Conservation (phyloP, 371 early-diverging fungal species). For the Basidiobolus meristosporus region DNA sequence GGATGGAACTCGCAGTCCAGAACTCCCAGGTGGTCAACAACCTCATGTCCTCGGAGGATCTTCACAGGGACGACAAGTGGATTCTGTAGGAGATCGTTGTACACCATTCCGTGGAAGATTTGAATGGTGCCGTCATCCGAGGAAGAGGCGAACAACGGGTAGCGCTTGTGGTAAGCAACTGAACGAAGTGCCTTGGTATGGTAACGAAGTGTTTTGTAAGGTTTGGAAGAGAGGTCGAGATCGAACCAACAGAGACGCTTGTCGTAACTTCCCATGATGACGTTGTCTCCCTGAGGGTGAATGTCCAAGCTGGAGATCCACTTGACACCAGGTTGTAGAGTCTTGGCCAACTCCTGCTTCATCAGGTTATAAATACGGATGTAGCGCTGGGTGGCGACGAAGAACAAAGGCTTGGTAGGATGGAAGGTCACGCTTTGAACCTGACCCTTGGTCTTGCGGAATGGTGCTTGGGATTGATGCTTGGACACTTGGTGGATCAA, state of each 20-base stretch:
- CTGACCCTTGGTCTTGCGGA: conserved; percentile 69
- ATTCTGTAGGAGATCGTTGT: conserved; percentile 80
- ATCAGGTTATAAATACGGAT: conserved; percentile 85
- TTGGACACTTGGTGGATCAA: conserved; percentile 83
- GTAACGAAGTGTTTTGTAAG: conserved; percentile 75
- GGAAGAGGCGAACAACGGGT: conserved; percentile 86
- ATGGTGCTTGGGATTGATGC: conserved; percentile 74
- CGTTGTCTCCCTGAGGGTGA: conserved; percentile 85
- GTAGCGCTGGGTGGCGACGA: conserved; percentile 84
- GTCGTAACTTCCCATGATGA: conserved; percentile 89
- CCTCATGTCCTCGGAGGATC: conserved; percentile 64
- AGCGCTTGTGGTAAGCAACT: conserved; percentile 67
- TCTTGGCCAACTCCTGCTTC: conserved; percentile 65
- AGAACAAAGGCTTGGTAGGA: conserved; percentile 78
- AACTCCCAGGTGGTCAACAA: conserved; percentile 44
- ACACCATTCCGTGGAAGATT: conserved; percentile 94
- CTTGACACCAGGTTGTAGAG: conserved; percentile 60
- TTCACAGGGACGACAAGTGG: conserved; percentile 96
- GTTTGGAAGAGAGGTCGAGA: conserved; percentile 73
- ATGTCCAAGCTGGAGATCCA: conserved; percentile 91
- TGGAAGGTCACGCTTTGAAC: conserved; percentile 85
- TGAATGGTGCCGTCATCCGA: conserved; percentile 87
- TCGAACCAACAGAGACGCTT: conserved; percentile 92
- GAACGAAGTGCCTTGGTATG: conserved; percentile 78
- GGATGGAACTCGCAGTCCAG: conserved; percentile 85